Base-by-base conservation (phyloP, 768 basidiomycete genomes). In the Pholiota molesta region DNA sequence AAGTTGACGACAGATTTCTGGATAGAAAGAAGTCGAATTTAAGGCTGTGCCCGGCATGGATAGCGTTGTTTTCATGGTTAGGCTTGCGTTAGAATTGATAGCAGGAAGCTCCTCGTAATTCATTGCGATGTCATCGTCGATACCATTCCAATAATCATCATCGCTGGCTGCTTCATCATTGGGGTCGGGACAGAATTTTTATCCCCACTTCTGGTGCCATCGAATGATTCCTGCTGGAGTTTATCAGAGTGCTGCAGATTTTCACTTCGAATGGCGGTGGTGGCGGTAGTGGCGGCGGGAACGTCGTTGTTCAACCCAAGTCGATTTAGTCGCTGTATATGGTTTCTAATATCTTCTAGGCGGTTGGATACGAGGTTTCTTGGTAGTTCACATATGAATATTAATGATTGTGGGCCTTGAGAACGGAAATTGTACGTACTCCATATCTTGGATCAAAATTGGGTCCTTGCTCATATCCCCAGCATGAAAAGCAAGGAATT, bases 1-100 rank as follows among this genome's bases (percentile, higher is more conserved):
- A 9, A 95, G 79, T 13, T 83, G 82, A 23, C 73, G 73, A 63
- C 77, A 74, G 54, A 91, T 78, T 69, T 93, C 91, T 10, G 58
- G 49, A 61, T 81, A 81, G 65, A 79, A 78, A 6, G 67, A 55
- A 13, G 59, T 63, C 17, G 68, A 57, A 13, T 60, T 23, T 19
- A 65, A 51, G 28, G 63, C 29, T 8, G 59, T 37, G 6, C 40
- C 49, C 17, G 19, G 17, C 42, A n/a, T 44, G 16, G n/a, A 21
- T 21, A n/a, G 17, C 2, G 42, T 31, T 19, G 8, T n/a, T 23
- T 14, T 29, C 35, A 19, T 44, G 40, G 3, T 14, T 23, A 21
- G 8, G 21, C 16, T 17, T 14, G 40, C 14, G 33, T n/a, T 7
- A 11, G 29, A 29, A 37, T 31, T 53, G 19, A 19, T 29, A 16